A percentile compares a stretch with the other conserved stretches of the same genome.
phyloP scores from a whole-genome alignment of 805 yeast species.

The Starmera caribaea region DNA sequence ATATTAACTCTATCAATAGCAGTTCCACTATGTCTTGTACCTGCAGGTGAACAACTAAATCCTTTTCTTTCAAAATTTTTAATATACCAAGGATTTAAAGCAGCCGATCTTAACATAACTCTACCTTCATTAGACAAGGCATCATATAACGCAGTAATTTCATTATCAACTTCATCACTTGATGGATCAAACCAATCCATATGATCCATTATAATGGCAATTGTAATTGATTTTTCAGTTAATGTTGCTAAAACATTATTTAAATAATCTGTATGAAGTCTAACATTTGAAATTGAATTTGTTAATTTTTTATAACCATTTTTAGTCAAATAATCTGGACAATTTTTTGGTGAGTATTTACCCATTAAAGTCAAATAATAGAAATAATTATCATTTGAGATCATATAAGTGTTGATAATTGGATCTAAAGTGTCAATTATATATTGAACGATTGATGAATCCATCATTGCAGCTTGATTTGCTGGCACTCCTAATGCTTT shows the following conservation, averaged over 20 bases:
- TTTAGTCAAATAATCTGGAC: slow-evolving; percentile 66
- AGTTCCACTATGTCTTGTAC: slow-evolving; percentile 49
- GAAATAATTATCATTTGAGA: slow-evolving; percentile 68
- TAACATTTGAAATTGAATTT: slow-evolving; percentile 56
- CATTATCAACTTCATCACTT: slow-evolving; percentile 54
- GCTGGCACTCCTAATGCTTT: slow-evolving; percentile 85
- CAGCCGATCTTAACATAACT: slow-evolving; percentile 69
- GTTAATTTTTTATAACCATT: slow-evolving; percentile 35
- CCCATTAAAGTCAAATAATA: slow-evolving; percentile 64
- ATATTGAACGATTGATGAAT: slow-evolving; percentile 58
- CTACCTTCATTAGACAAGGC: slow-evolving; percentile 63
- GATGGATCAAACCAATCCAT: slow-evolving; percentile 83
- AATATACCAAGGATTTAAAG: slow-evolving; percentile 71
- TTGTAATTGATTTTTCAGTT: slow-evolving; percentile 51
- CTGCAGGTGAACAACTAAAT: slow-evolving; percentile 60
- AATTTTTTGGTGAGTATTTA: slow-evolving; percentile 46
- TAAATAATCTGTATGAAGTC: slow-evolving; percentile 72
- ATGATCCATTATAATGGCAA: slow-evolving; percentile 82
- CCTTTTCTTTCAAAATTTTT: slow-evolving; percentile 57
- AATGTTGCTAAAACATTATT: slow-evolving; percentile 67
- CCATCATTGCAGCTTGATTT: slow-evolving; percentile 78
- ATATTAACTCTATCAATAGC: slow-evolving; percentile 75
- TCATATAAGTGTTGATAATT: slow-evolving; percentile 48
- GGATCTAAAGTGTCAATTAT: slow-evolving; percentile 77
- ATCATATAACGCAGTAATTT: slow-evolving; percentile 51